A percentile compares a stretch with the other conserved stretches of the same genome.
phyloP scores from a whole-genome alignment of 2,329 filamentous ascomycete genomes.

The Sporothrix humicola region DNA sequence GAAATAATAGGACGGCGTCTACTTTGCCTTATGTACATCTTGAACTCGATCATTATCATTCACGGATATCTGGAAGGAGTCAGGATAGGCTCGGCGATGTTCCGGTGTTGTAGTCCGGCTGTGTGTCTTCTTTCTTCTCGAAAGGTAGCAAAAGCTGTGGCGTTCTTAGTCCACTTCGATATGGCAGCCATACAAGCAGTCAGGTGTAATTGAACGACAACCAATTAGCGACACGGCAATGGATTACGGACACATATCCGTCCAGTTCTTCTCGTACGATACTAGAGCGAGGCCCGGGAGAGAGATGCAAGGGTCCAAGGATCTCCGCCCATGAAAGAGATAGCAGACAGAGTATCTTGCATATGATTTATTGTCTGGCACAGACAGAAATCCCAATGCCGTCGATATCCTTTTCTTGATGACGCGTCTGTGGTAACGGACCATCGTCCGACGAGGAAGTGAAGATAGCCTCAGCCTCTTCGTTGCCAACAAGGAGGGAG shows the following conservation, averaged over 20 bases:
- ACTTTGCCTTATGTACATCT: not conserved
- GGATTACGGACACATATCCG: conserved; percentile 2
- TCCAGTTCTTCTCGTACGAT: not conserved
- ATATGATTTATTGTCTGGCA: too few relatives aligned
- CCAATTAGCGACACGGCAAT: not conserved
- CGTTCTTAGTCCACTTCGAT: not conserved
- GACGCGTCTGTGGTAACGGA: too few relatives aligned
- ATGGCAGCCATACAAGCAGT: not conserved
- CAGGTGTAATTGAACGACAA: too few relatives aligned
- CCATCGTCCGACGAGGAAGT: too few relatives aligned
- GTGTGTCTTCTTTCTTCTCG: not conserved
- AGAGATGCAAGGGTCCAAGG: too few relatives aligned
- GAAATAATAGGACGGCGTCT: not conserved
- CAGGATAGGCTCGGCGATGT: not conserved
- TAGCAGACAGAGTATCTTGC: too few relatives aligned
- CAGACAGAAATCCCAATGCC: too few relatives aligned
- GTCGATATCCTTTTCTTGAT: too few relatives aligned
- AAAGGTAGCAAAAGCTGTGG: not conserved
- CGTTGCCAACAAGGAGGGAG: not conserved
- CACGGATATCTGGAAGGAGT: too few relatives aligned
- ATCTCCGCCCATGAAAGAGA: too few relatives aligned
- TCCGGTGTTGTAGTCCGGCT: not conserved
- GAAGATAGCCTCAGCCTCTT: not conserved
- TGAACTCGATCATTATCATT: not conserved
- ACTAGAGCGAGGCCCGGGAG: too few relatives aligned